phyloP scores from a whole-genome alignment of 2,329 filamentous ascomycete genomes.

The Pseudocercospora fuligena region DNA sequence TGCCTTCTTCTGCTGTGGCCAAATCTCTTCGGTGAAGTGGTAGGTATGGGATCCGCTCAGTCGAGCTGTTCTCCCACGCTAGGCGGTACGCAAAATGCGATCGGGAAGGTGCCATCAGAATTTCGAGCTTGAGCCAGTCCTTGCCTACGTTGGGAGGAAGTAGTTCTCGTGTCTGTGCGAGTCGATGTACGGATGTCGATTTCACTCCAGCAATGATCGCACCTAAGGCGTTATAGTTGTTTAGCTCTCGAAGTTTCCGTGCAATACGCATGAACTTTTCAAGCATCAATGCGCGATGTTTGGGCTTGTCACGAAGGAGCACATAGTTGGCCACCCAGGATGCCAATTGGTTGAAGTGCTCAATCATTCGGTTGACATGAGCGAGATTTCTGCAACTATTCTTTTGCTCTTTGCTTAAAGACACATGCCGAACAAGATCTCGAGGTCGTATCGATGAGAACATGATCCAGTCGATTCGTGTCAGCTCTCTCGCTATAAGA shows the following conservation, averaged over 20 bases:
- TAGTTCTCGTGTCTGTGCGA: slow-evolving; percentile 77
- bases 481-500: slow-evolving; percentile 86
- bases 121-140: slow-evolving; percentile 83
- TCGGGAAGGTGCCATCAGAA: slow-evolving; percentile 91
- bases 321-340: slow-evolving; percentile 60
- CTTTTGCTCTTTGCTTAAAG: slow-evolving; percentile 65
- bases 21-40: slow-evolving; percentile 88
- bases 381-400: slow-evolving; percentile 66
- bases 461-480: slow-evolving; percentile 97
- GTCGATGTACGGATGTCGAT: slow-evolving; percentile 80
- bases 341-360: slow-evolving; percentile 70
- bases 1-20: slow-evolving; percentile 90
- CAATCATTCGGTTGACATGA: slow-evolving; percentile 93
- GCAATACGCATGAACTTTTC: slow-evolving; percentile 97
- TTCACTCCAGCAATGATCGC: slow-evolving; percentile 93
- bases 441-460: slow-evolving; percentile 93
- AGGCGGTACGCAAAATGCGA: slow-evolving; percentile 94
- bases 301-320: slow-evolving; percentile 89
- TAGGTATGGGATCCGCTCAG: slow-evolving; percentile 90
- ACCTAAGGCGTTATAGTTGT: slow-evolving; percentile 97
- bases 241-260: slow-evolving; percentile 79
- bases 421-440: slow-evolving; percentile 91
- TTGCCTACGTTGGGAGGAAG: slow-evolving; percentile 75
- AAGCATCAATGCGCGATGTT: slow-evolving; percentile 86
- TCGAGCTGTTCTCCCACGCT: slow-evolving; percentile 93